Evolutionary conservation across 2,329 filamentous ascomycete genomes (phyloP), one percentile per base, ranked within the genome.

Genomic region (Fusarium scirpi): DNA sequence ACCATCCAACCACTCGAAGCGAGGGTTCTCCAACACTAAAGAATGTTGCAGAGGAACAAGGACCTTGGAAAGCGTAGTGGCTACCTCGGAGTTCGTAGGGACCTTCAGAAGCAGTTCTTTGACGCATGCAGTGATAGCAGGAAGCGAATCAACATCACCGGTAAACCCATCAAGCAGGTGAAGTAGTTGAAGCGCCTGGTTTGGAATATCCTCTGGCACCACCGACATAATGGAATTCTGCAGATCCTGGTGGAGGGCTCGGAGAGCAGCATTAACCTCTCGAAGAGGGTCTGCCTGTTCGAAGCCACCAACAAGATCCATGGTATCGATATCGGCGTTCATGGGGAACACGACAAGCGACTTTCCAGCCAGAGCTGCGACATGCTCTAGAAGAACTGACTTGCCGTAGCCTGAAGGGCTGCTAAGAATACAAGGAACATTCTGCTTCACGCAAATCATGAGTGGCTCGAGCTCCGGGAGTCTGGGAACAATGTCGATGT

Each of bases 1-100:
- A 61, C 97, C 96, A 78, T 99, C 95, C 3, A 97, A 89, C 96
- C 96, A 99, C 79, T 97, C 94, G 77, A 99, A 99, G 4, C 92
- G 91, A 24, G 94, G 93, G 67, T 91, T 91, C 24, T 91, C 88
- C 25, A 93, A 86, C 4, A 84, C 81, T 32, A 86, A 81, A 2
- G 89, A 85, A 7, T 84, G 82, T 25, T 85, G 80, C 5, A 90
- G 81, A 16, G 91, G 81, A 6, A 76, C 71, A 7, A 85, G 80
- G 2, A 87, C 85, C 20, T 85, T 83, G 2, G 81, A 77, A 9
- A 90, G 79, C 8, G 87, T 79, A 2, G 73, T 65, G 11, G 82
- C 82, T 24, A 91, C 82, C 4, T 81, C 79, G 1, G 84, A 83
- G 13, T 83, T 78, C 4, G 82, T 62, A 44, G 85, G 80, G 4